Evolutionary conservation across 768 basidiomycete species (phyloP), one percentile per base, ranked within the genome.

Genomic region (Filobasidium floriforme): DNA sequence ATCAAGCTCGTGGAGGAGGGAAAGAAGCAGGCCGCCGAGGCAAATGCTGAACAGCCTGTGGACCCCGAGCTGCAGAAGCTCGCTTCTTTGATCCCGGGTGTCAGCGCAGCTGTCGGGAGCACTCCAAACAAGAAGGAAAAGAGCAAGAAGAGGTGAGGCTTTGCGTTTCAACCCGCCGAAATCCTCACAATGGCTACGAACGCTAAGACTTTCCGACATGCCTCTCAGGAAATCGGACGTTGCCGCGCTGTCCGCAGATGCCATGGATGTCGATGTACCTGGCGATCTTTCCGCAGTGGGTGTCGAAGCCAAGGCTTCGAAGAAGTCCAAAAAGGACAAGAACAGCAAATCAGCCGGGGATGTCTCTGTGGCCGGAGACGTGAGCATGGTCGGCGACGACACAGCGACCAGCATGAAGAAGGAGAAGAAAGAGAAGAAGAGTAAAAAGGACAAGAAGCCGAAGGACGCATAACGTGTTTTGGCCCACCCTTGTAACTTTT

Each of bases 11-110:
- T 78, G 12, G 75, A 71, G 60, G 68, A 69, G 54, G 76, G 75
- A 44, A 72, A 78, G 63, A 63, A 63, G 41, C 66, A 67, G 28
- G 73, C 71, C 40, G 64, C 69, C 29, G 44, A 62, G 41, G 57
- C 49, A 15, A 29, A 43, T 19, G 65, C 62, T 59, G 51, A 41
- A 6, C 41, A 19, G 14, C 69, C 72, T 10, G 32, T 73, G n/a
- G 75, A 78, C 61, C 75, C 74, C 37, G 77, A 75, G 63, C 70
- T 78, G 18, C 72, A 69, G 41, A 74, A 75, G 71, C 70, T 77
- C 41, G 73, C 72, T 26, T 62, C 43, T 28, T 54, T 68, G 59
- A 55, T 68, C 22, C 61, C 65, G 14, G 67, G 63, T 24, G 49
- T 71, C 18, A 66, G 63, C n/a, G 66, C 67, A 28, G 61, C 68